Percentiles rank a stretch among this genome's conserved stretches.
These are phyloP conservation scores for Gossypium arboreum DNA, from an alignment of 345 rosid genomes.

Conservation along the genomic window DNA sequence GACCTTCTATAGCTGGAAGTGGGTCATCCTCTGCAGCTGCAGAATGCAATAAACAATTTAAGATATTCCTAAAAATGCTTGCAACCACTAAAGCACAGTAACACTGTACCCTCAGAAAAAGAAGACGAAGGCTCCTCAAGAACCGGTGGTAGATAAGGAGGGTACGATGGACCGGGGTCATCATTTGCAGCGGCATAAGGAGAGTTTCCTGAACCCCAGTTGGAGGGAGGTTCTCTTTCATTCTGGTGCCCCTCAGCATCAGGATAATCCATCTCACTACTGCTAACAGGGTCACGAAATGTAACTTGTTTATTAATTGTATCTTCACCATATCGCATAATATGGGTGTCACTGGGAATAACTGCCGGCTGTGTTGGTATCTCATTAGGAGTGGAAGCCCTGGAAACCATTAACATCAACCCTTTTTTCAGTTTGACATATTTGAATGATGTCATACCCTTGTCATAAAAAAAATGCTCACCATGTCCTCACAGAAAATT, in stretches of 20 bases:
- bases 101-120: constrained; percentile 70
- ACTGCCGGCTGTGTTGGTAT: constrained; percentile 25
- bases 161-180: constrained; percentile 60
- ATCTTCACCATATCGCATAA: constrained; percentile 37
- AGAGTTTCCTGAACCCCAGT: constrained; percentile 54
- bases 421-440: not conserved
- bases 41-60: constrained; percentile 26
- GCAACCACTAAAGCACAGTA: constrained; percentile 1
- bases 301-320: constrained; percentile 59
- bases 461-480: not conserved
- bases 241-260: constrained; percentile 49
- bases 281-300: constrained; percentile 74
- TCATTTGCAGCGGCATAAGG: constrained; percentile 40
- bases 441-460: not conserved
- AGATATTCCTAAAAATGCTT: constrained; percentile 19
- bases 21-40: constrained; percentile 90
- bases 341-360: constrained; percentile 24
- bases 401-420: constrained; percentile 23
- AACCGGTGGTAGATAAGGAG: constrained; percentile 67
- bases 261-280: constrained; percentile 56
- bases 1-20: constrained; percentile 76
- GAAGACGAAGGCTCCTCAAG: constrained; percentile 91
- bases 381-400: constrained; percentile 36
- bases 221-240: constrained; percentile 50
- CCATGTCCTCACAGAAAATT: not conserved